phyloP scores from a whole-genome alignment of 2,329 filamentous ascomycete genomes.

The Aspergillus bombycis region DNA sequence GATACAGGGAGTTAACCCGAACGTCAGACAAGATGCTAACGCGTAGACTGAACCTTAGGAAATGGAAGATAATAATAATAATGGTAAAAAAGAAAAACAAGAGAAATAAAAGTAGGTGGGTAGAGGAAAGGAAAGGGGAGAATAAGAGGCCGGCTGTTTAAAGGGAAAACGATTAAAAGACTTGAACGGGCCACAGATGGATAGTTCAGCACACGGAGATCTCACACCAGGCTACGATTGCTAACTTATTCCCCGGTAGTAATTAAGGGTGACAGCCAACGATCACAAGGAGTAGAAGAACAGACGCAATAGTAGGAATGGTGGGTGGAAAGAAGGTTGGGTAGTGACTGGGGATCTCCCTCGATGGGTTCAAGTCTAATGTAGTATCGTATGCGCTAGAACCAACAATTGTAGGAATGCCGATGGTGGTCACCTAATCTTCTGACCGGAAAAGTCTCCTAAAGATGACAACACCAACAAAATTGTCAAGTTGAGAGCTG shows the following conservation, averaged over 20 bases:
- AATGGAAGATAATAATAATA: constrained; percentile 11
- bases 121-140: constrained; percentile 11
- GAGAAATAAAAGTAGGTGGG: constrained; percentile 4
- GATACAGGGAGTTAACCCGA: constrained; percentile 19
- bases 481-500: neutral
- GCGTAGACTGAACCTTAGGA: constrained; percentile 17
- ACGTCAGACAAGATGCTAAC: constrained; percentile 17
- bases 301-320: constrained; percentile 10
- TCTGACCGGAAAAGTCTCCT: neutral
- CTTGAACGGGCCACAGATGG: constrained; percentile 22
- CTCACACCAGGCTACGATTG: constrained; percentile 20
- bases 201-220: constrained; percentile 20
- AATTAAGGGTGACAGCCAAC: neutral
- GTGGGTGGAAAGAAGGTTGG: constrained; percentile 14
- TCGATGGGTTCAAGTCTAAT: constrained; percentile 13
- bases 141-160: neutral
- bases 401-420: constrained; percentile 1
- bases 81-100: constrained; percentile 9
- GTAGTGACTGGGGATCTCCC: constrained; percentile 12
- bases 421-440: constrained; percentile 5
- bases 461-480: constrained; percentile 4
- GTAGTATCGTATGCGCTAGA: constrained; percentile 10
- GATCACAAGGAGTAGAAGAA: constrained; percentile 14
- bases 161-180: constrained; percentile 8
- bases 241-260: constrained; percentile 12